phyloP scores from a whole-genome alignment of 1,139 yeast genomes.

The Debaryomycetaceae sp. region DNA sequence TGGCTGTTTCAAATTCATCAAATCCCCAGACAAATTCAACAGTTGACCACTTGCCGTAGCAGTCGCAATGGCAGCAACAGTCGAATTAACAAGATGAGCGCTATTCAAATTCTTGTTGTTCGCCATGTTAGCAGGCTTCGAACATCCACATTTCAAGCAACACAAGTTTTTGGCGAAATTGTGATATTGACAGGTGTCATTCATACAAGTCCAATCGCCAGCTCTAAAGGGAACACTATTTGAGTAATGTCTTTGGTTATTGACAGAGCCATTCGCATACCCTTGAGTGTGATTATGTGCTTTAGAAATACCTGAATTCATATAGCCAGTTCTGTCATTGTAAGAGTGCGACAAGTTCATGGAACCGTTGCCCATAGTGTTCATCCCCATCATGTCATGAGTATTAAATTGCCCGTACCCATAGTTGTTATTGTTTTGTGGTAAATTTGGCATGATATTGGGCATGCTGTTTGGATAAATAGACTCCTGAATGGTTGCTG shows the following conservation, averaged over 20 bases:
- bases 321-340: background rate
- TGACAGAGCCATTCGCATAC: slow-evolving; percentile 8
- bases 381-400: slow-evolving; percentile 10
- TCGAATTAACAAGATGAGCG: slow-evolving; percentile 39
- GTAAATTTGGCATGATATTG: slow-evolving; percentile 3
- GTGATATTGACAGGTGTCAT: slow-evolving; percentile 79
- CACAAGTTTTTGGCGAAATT: slow-evolving; percentile 89
- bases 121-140: slow-evolving; percentile 51
- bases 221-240: slow-evolving; percentile 84
- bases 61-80: slow-evolving; percentile 50
- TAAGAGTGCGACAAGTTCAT: slow-evolving; percentile 4
- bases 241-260: slow-evolving; percentile 16
- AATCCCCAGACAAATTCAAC: slow-evolving; percentile 30
- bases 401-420: slow-evolving; percentile 4
- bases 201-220: slow-evolving; percentile 92
- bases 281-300: slow-evolving; percentile 2
- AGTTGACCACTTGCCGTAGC: slow-evolving; percentile 55
- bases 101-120: slow-evolving; percentile 3
- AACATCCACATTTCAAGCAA: slow-evolving; percentile 84
- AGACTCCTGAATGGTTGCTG: slow-evolving; percentile 59
- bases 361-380: slow-evolving; percentile 13
- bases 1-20: slow-evolving; percentile 28
- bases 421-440: slow-evolving; percentile 6
- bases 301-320: background rate
- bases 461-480: slow-evolving; percentile 15